Evolutionary conservation across 768 basidiomycete genomes (phyloP), one percentile per base, ranked within the genome.

Genomic region (Naganishia vishniacii): DNA sequence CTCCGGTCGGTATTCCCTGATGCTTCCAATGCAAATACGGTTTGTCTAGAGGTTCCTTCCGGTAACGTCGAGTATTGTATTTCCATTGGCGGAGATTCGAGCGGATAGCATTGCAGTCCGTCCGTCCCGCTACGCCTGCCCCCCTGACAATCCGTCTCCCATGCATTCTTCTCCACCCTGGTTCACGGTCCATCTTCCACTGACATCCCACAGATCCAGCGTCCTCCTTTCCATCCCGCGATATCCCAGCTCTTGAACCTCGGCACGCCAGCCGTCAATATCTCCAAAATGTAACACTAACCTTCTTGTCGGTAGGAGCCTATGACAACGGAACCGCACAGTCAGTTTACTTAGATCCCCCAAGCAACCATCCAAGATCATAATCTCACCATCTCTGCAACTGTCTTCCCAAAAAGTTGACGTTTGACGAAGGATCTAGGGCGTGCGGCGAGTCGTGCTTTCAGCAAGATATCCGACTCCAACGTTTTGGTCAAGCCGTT

Each of bases 291-390:
- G 11, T 37, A 13, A 49, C 13, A 62, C 70, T 71, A 66, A 71
- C 70, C 70, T 71, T 71, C 68, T 68, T 67, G 63, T 71, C 70
- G 64, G 68, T 71, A 63, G 68, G 70, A 67, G 70, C 70, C 70
- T 71, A 60, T n/a, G 8, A 16, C 32, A 44, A n/a, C n/a, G 29
- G 16, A 64, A 53, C 8, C 18, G 16, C 37, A 40, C n/a, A 18
- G 37, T 40, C 40, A 62, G 48, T 47, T 29, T 53, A 26, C 40
- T 28, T 16, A 23, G 3, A 34, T 20, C 28, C 13, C 48, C 34
- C 47, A n/a, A 5, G 7, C 34, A 32, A 18, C 13, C 23, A 28
- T 29, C 29, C 15, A 28, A 31, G 18, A 51, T 4, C 12, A 31
- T 25, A 49, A 47, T 42, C 62, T 63, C 44, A 63, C 62, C 62